Base-by-base conservation (phyloP, 345 rosid genomes). In the Salix purpurea region DNA sequence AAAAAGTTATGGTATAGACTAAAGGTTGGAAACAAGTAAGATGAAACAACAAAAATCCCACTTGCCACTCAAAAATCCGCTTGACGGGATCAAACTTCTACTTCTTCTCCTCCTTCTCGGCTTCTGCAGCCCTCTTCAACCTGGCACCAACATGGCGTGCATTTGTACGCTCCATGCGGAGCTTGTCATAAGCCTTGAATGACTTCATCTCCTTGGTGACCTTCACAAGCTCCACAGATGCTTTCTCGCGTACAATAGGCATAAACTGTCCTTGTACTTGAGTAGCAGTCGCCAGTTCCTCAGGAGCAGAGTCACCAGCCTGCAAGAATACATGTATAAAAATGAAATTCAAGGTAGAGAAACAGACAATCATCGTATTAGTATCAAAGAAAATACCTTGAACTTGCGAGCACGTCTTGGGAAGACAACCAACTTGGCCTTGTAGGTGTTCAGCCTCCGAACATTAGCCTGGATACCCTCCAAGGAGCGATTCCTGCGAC, bases 371-470 rank as follows among this genome's bases (percentile, higher is more conserved):
- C 19, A 61, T 6, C 6, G 16, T 34, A 3, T 24, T 16, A 28
- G 7, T 9, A 36, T 18, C 0, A 3, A 32, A n/a, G 2, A 36
- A 67, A 21, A 77, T 84, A 92, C 98, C 94, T 91, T 94, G 60
- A 79, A 71, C 77, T 88, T 89, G 83, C 81, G 87, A 11, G 93
- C 72, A 0, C 84, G 78, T 73, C 95, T 87, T 2, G 97, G 97
- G 90, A 94, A 92, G 34, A 94, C 92, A 46, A 92, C 94, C 77
- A 94, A 75, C 76, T 90, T 92, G n/a, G 91, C 93, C 88, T 87
- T 92, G 91, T 86, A 92, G 12, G 98, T 90, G 83, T 94, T 94
- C 64, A 94, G 78, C 87, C 98, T 92, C 82, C 88, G 97, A 34
- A 91, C 86, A 82, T 94, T 94, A 74, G 87, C 65, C 52, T 90